Conservation (phyloP, 148 eudicot species). For the Drosera capensis region DNA sequence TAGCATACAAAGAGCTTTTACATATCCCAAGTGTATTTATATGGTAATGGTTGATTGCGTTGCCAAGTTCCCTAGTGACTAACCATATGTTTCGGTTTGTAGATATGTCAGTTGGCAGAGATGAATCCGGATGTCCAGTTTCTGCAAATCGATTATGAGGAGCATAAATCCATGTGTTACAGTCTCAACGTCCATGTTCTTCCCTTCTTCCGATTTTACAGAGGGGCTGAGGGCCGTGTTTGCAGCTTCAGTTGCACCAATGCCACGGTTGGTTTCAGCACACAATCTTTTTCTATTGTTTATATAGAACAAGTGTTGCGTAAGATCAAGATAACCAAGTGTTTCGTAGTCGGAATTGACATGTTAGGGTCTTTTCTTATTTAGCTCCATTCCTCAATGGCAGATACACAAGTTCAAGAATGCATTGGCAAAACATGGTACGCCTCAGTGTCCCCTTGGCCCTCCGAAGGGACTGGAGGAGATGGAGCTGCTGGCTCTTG, state of each 20-base stretch:
- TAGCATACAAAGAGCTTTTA: too few species aligned
- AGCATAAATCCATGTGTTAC: slow-evolving; percentile 80
- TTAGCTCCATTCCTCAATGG: not conserved
- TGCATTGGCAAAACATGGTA: slow-evolving; percentile 48
- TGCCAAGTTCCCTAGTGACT: not conserved
- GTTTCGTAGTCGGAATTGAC: not conserved
- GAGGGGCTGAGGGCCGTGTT: slow-evolving; percentile 70
- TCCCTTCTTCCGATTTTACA: slow-evolving; percentile 77
- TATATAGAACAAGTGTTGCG: not conserved
- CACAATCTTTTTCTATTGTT: not conserved
- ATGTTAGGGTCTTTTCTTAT: not conserved
- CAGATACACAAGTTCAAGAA: slow-evolving; percentile 87
- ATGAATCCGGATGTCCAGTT: slow-evolving; percentile 78
- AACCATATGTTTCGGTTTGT: too few species aligned
- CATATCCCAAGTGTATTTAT: too few species aligned
- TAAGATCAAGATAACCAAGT: not conserved
- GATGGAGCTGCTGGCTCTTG: slow-evolving; percentile 56
- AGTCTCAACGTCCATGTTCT: slow-evolving; percentile 75
- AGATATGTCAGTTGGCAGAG: slow-evolving; percentile 80
- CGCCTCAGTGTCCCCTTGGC: slow-evolving; percentile 45
- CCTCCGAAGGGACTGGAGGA: slow-evolving; percentile 69
- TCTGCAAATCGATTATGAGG: slow-evolving; percentile 67
- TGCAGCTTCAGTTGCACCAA: slow-evolving; percentile 90
- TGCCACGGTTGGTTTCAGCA: slow-evolving; percentile 50
- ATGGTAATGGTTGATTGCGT: too few species aligned